phyloP scores from a whole-genome alignment of 257 asterid species.

The Solanum bulbocastanum region DNA sequence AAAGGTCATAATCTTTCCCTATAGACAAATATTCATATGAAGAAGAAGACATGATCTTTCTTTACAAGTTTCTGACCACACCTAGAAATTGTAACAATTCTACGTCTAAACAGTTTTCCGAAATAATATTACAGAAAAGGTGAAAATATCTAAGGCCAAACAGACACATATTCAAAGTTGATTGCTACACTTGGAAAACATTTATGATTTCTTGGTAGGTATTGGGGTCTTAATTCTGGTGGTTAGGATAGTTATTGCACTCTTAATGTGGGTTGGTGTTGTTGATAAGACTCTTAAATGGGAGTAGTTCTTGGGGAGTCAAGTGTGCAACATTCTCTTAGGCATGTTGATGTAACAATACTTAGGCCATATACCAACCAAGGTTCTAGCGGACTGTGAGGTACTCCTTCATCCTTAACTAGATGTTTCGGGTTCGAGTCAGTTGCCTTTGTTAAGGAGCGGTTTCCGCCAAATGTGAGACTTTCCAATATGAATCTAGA shows the following conservation, averaged over 20 bases:
- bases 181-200: not conserved
- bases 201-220: not conserved
- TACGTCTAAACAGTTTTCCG: not conserved
- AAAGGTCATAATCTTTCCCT: not conserved
- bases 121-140: not conserved
- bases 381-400: not conserved
- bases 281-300: not conserved
- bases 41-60: not conserved
- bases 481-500: too few relatives aligned
- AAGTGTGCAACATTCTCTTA: not conserved
- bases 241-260: not conserved
- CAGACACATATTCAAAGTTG: not conserved
- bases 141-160: not conserved
- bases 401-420: not conserved
- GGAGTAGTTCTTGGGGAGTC: not conserved
- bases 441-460: not conserved
- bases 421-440: not conserved
- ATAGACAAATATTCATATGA: not conserved
- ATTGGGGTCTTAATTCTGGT: not conserved
- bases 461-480: not conserved
- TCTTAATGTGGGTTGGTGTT: not conserved
- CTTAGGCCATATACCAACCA: not conserved
- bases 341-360: not conserved
- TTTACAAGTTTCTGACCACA: not conserved
- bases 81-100: not conserved